Percentiles rank a stretch among this genome's conserved stretches.
These are phyloP conservation scores for Erodium maritimum DNA, from an alignment of 345 rosid genomes.

Conservation along the genomic window DNA sequence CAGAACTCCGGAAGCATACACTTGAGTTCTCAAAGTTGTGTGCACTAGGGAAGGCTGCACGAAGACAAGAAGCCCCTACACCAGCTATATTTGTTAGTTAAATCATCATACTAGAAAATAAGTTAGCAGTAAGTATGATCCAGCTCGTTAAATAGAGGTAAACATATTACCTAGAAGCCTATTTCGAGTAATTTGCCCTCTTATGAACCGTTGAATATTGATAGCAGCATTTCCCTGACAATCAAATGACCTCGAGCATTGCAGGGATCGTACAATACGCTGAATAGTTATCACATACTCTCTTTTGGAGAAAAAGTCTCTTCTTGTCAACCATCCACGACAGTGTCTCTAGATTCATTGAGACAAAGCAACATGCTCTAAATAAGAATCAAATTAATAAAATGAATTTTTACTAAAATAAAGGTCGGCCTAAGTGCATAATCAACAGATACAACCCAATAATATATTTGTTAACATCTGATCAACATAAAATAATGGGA, in stretches of 20 bases:
- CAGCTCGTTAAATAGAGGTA: conserved; percentile 1
- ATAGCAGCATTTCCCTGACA: conserved; percentile 38
- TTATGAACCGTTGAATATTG: conserved; percentile 41
- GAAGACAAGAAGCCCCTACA: conserved; percentile 33
- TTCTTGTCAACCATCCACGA: conserved; percentile 58
- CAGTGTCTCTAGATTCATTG: conserved; percentile 33
- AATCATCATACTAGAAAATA: not conserved
- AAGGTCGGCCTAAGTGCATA: not conserved
- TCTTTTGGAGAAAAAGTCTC: conserved; percentile 25
- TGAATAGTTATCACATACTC: conserved; percentile 50
- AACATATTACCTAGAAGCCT: conserved; percentile 46
- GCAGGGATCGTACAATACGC: conserved; percentile 31
- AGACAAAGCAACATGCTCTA: conserved; percentile 5
- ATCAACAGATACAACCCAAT: not conserved
- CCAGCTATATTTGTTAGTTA: not conserved
- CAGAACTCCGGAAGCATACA: conserved; percentile 14
- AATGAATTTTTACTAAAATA: not conserved
- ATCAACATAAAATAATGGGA: not conserved
- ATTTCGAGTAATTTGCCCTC: conserved; percentile 43
- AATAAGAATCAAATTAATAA: not conserved
- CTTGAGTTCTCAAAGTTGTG: not conserved
- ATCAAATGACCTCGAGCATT: conserved; percentile 23
- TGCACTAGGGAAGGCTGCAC: conserved; percentile 6
- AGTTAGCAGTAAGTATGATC: not conserved
- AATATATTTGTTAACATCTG: not conserved